A percentile compares a stretch with the other conserved stretches of the same genome.
phyloP scores from a whole-genome alignment of 2,329 filamentous ascomycete genomes.

The Alternaria sp. region DNA sequence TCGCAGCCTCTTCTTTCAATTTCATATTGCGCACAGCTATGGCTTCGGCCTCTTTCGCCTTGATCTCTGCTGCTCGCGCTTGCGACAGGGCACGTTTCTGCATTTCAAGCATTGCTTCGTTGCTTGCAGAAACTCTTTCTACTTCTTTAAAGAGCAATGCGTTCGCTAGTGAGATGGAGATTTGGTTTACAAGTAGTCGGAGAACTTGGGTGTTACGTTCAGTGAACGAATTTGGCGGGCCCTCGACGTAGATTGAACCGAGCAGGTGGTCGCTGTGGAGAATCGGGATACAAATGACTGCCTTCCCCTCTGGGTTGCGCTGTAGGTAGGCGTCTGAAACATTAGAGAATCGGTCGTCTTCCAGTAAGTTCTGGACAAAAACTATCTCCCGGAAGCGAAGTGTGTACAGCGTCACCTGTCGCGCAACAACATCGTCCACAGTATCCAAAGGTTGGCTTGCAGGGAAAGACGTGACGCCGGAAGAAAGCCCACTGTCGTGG shows the following conservation, averaged over 20 bases:
- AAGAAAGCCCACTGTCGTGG: constrained; percentile 27
- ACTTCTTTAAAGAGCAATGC: constrained; percentile 71
- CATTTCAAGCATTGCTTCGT: constrained; percentile 78
- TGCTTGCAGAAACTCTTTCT: constrained; percentile 79
- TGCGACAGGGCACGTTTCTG: constrained; percentile 78
- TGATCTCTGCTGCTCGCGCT: constrained; percentile 75
- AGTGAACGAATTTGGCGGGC: constrained; percentile 78
- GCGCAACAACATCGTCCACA: constrained; percentile 71
- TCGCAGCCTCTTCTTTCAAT: constrained; percentile 82
- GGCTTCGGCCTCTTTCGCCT: constrained; percentile 78
- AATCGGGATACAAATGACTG: constrained; percentile 82
- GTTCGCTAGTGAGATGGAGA: constrained; percentile 71
- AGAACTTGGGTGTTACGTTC: constrained; percentile 67
- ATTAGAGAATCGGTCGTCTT: constrained; percentile 80
- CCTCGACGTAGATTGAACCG: constrained; percentile 79
- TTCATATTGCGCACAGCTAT: constrained; percentile 81
- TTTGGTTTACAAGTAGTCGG: constrained; percentile 78
- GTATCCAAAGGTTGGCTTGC: constrained; percentile 70
- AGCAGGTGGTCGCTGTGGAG: constrained; percentile 75
- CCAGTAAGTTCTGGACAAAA: constrained; percentile 75
- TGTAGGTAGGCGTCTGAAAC: constrained; percentile 74
- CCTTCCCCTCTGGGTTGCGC: constrained; percentile 73
- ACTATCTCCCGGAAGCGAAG: constrained; percentile 78
- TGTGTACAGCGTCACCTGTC: constrained; percentile 79
- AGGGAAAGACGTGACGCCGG: constrained; percentile 70